Evolutionary conservation across 78 protist species (phyloP), one percentile per base, ranked within the genome.

Genomic region (Creolimax fragrantissima): DNA sequence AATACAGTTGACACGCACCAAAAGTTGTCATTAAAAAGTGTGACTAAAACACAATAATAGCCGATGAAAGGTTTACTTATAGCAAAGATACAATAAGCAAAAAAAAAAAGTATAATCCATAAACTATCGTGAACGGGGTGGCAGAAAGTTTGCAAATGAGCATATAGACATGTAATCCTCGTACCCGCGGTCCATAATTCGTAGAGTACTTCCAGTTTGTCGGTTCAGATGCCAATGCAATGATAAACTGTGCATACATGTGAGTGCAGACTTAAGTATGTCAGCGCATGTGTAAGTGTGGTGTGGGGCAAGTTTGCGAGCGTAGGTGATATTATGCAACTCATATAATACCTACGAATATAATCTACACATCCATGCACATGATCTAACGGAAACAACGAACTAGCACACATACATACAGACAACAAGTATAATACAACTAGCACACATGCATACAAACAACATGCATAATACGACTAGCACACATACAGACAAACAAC

Each of bases 181-280:
- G 7, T 58, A 58, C 74, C 74, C 74, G 35, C 94, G 91, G 42
- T 90, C 90, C 83, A 93, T 84, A 42, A 88, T 44, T 3, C 93
- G 95, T 35, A 93, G 88, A 66, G 90, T 92, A 11, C 45, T 93
- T 44, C 95, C 95, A 3, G 95, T 93, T 93, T 90, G 74, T 41
- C 93, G 86, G 7, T 45, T 0, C 11, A 90, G n/a, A n/a, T 92
- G 94, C 89, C 84, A 92, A 17, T 43, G 84, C 3, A 89, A 92
- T 35, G 90, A 83, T n/a, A 92, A 84, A 3, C 58, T 37, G 3
- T 3, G 3, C 4, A 4, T 42, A 44, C 37, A 4, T 43, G 43
- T 44, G 7, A 17, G 74, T 11, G 74, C 11, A 17, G 74, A 17
- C 11, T 11, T 11, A 17, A 58, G 89, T 42, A 35, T 5, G 5